Evolutionary conservation across 2,329 filamentous ascomycete species (phyloP).

Genomic region (Hymenoscyphus infarciens): DNA sequence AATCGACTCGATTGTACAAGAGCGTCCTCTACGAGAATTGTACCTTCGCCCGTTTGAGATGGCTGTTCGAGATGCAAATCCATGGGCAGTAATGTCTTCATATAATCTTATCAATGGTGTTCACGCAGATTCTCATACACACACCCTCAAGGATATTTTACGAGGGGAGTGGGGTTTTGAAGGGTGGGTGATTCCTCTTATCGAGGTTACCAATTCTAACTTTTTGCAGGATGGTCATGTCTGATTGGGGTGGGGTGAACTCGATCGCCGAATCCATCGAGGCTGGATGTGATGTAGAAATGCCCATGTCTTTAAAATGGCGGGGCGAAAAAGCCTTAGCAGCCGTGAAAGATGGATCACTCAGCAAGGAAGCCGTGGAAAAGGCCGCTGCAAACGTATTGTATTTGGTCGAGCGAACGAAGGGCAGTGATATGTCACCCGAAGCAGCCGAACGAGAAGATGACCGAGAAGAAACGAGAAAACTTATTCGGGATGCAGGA

Average conservation of each 20-base stretch:
- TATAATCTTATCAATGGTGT: conserved; percentile 66
- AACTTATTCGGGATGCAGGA: conserved; percentile 58
- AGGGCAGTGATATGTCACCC: conserved; percentile 53
- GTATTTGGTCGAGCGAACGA: conserved; percentile 57
- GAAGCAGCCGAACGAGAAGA: conserved; percentile 57
- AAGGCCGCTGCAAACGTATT: conserved; percentile 57
- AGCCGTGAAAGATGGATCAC: conserved; percentile 47
- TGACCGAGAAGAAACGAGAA: conserved; percentile 53
- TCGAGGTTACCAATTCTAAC: neutral
- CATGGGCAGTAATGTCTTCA: conserved; percentile 66
- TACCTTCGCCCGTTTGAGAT: conserved; percentile 76
- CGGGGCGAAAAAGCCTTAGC: conserved; percentile 54
- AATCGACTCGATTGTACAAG: conserved; percentile 60
- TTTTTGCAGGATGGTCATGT: conserved; percentile 48
- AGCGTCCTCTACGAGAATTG: conserved; percentile 63
- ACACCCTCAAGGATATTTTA: conserved; percentile 54
- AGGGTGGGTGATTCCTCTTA: conserved; percentile 41
- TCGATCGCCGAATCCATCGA: conserved; percentile 53
- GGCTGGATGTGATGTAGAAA: conserved; percentile 56
- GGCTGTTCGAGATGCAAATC: conserved; percentile 63
- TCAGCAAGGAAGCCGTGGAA: conserved; percentile 50
- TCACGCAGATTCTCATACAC: conserved; percentile 55
- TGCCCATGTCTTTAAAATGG: conserved; percentile 54
- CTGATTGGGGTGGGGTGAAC: conserved; percentile 57
- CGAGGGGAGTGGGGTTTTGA: conserved; percentile 61